These are phyloP conservation scores for Furcasterigmium furcatum DNA, from an alignment of 2,329 filamentous ascomycete genomes.

Conservation along the genomic window DNA sequence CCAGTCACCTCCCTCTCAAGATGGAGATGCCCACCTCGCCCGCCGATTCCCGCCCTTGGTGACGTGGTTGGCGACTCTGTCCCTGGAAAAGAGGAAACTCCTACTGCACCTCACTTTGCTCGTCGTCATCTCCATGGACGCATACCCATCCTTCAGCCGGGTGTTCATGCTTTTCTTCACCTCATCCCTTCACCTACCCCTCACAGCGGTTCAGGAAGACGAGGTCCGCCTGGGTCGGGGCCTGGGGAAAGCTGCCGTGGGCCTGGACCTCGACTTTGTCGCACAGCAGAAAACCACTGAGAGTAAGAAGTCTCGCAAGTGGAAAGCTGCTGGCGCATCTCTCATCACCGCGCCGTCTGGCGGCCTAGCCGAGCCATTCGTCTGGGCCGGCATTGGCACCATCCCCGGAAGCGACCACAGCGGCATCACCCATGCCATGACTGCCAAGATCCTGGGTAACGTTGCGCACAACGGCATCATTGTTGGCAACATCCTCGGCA, in stretches of 20 bases:
- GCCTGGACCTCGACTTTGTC: constrained; percentile 24
- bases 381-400: constrained; percentile 75
- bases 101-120: constrained; percentile 72
- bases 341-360: constrained; percentile 67
- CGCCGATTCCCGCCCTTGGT: constrained; percentile 55
- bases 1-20: neutral
- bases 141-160: constrained; percentile 72
- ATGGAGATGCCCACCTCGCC: constrained; percentile 42
- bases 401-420: constrained; percentile 55
- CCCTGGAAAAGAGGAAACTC: constrained; percentile 59
- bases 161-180: constrained; percentile 67
- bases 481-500: constrained; percentile 84
- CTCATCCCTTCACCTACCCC: constrained; percentile 66
- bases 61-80: constrained; percentile 57
- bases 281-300: constrained; percentile 48
- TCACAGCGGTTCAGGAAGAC: constrained; percentile 62
- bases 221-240: constrained; percentile 74
- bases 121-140: constrained; percentile 70
- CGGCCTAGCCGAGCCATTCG: constrained; percentile 72
- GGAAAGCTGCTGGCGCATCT: constrained; percentile 61
- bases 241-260: constrained; percentile 69
- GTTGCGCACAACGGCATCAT: constrained; percentile 77
- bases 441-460: constrained; percentile 75
- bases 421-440: constrained; percentile 67
- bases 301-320: constrained; percentile 61